Conservation (phyloP, 2,329 filamentous ascomycete genomes). For the Monosporascus sp. region DNA sequence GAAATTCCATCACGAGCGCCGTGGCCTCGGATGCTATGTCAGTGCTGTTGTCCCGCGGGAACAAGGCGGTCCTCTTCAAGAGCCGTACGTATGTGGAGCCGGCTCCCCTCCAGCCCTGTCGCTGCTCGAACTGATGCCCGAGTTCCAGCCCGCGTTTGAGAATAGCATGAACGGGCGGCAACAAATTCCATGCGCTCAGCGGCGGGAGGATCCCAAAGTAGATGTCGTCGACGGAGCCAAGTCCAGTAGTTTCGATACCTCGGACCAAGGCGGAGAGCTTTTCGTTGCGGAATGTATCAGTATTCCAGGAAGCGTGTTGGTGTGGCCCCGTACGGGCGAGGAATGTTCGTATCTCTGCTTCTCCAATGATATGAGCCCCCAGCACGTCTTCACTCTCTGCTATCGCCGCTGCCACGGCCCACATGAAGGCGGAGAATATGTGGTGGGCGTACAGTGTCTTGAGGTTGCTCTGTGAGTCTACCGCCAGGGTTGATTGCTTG, state of each 20-base stretch:
- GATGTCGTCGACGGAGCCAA: slow-evolving; percentile 18
- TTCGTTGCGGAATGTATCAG: not conserved
- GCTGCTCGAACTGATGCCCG: slow-evolving; percentile 6
- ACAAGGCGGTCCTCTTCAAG: not conserved
- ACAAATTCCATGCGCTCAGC: slow-evolving; percentile 10
- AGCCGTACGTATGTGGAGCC: slow-evolving; percentile 11
- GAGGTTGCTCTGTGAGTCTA: not conserved
- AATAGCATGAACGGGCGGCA: slow-evolving; percentile 7
- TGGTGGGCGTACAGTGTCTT: slow-evolving; percentile 17
- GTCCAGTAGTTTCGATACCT: slow-evolving; percentile 16
- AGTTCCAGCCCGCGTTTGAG: slow-evolving; percentile 8
- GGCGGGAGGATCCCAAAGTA: slow-evolving; percentile 25
- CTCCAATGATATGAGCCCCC: too few relatives aligned
- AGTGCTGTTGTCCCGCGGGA: not conserved
- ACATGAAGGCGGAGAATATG: slow-evolving; percentile 26
- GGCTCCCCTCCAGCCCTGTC: slow-evolving; percentile 8
- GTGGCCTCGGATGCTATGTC: not conserved
- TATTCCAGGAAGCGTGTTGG: too few relatives aligned
- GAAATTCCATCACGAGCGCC: not conserved
- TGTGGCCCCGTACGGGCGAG: too few relatives aligned
- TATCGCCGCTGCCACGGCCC: slow-evolving; percentile 14
- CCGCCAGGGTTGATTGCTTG: not conserved
- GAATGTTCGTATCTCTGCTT: too few relatives aligned
- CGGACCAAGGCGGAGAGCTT: slow-evolving; percentile 15
- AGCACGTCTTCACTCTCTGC: not conserved